Base-by-base conservation (phyloP, 495 filamentous ascomycete species). In the Penicillium pancosmium region DNA sequence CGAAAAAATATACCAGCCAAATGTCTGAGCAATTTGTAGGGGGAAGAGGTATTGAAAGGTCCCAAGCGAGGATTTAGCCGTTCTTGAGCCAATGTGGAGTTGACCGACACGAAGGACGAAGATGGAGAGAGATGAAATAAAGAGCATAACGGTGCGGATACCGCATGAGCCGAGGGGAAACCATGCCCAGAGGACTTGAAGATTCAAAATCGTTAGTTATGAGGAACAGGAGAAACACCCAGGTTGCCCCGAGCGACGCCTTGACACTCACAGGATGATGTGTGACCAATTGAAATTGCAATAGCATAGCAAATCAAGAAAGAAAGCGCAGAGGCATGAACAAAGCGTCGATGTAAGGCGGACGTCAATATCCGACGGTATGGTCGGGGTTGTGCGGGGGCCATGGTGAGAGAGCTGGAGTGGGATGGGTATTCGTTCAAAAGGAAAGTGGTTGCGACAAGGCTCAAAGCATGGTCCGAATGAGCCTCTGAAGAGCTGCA, bases 341-440 rank as follows among this genome's bases (percentile, higher is more conserved):
- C 86, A 78, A 97, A 98, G 57, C 92, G 82, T 62, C 91, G 82
- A 71, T 98, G 94, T 53, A 98, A 76, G 41, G 90, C 84, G 35
- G 94, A 93, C 40, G 93, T 96, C 56, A 98, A 75, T 72, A 95
- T 92, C 67, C 96, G 90, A 78, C 93, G 86, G 69, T 97, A 97
- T 41, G 83, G 83, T 51, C 84, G 77, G 52, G 75, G 69, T 69
- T 72, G 75, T 50, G 68, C 56, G 52, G 73, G 65, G 64, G 79
- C 75, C 82, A 84, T 83, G 67, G 56, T 76, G 74, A 53, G 63
- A 67, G 62, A 67, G 62, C 61, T 60, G 48, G 55, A 56, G 62
- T 54, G 46, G 65, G 69, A 66, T 67, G 66, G 68, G 57, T 56
- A 55, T 59, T 72, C 63, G 69, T 69, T 69, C 54, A 38, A 31